A percentile compares a stretch with the other conserved stretches of the same genome.
Conservation (phyloP, 1,139 yeast species). For the Saccharomyces pastorianus region DNA sequence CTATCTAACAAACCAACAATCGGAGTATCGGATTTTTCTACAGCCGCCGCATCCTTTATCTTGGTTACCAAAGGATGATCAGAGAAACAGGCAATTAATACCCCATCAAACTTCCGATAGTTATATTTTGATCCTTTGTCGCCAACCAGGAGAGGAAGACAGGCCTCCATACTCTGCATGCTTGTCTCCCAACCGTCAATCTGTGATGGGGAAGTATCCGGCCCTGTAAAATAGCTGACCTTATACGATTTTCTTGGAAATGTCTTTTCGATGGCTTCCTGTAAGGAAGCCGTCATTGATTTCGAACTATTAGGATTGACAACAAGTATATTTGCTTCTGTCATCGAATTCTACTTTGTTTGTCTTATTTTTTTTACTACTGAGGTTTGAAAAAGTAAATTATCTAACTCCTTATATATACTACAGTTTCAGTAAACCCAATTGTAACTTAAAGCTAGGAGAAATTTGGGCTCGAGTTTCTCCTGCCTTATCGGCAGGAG, state of each 20-base stretch:
- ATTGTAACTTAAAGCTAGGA: background rate
- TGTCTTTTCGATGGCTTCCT: conserved; percentile 36
- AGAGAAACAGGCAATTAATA: conserved; percentile 67
- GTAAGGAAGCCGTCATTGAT: conserved; percentile 50
- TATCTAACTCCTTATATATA: background rate
- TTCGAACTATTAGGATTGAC: conserved; percentile 66
- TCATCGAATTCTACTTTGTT: conserved; percentile 2
- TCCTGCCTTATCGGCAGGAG: background rate
- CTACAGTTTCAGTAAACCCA: background rate
- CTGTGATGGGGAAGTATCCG: conserved; percentile 53
- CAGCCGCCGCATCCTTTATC: conserved; percentile 39
- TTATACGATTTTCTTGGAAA: conserved; percentile 35
- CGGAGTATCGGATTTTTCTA: conserved; percentile 23
- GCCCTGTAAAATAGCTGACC: conserved; percentile 53
- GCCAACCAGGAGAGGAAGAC: conserved; percentile 43
- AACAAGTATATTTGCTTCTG: conserved; percentile 31
- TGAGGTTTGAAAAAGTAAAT: background rate
- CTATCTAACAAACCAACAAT: conserved; percentile 77
- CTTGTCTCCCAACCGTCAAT: conserved; percentile 54
- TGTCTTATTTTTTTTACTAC: background rate
- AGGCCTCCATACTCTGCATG: conserved; percentile 44
- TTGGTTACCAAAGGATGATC: conserved; percentile 68
- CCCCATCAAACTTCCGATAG: conserved; percentile 42
- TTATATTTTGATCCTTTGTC: conserved; percentile 34
- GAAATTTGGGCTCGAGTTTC: background rate